Base-by-base conservation (phyloP, 2,329 filamentous ascomycete species). In the Apiospora aurea region DNA sequence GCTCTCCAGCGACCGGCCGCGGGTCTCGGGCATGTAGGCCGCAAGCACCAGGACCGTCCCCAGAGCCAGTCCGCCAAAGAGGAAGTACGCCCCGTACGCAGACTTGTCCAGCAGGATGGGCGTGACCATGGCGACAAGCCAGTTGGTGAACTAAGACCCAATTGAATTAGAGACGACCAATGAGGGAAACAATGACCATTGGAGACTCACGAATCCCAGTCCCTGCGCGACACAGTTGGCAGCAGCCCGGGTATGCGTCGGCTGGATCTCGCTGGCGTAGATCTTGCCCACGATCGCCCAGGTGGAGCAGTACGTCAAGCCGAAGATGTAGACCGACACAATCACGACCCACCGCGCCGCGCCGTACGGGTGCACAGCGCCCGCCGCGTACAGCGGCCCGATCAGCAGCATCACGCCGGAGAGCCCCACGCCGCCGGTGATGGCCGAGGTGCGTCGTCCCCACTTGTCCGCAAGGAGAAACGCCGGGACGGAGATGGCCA, bases 251-350 rank as follows among this genome's bases (percentile, higher is more conserved):
- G 87, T 90, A 51, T 85, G 80, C 4, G 83, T 82, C 0, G 88
- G 87, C 74, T 90, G 88, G 49, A 90, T 90, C 79, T 91, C 89
- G 11, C 85, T 84, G 0, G 86, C 84, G 72, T 90, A 91, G 8
- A 91, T 86, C 73, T 87, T 88, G 67, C 87, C 81, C 0, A 85
- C 83, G 18, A 91, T 86, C 0, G 82, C 88, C 87, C 89, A 91
- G 0, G 87, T 85, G 0, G 79, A 80, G 24, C 80, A 82, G 73
- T 85, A 89, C 0, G 81, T 80, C 11, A 87, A 77, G 0, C 84
- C 83, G 71, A 87, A 89, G 0, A 85, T 73, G 75, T 85, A 89
- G 24, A 89, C 85, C 7, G 80, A 79, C 1, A 86, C 81, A 21
- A 89, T 83, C 14, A 89, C 86, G 13, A 87, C 79, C 86, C 87